Percentiles rank a stretch among this genome's conserved stretches.
Conservation (phyloP, 495 filamentous ascomycete genomes). For the Neurospora cerealis region DNA sequence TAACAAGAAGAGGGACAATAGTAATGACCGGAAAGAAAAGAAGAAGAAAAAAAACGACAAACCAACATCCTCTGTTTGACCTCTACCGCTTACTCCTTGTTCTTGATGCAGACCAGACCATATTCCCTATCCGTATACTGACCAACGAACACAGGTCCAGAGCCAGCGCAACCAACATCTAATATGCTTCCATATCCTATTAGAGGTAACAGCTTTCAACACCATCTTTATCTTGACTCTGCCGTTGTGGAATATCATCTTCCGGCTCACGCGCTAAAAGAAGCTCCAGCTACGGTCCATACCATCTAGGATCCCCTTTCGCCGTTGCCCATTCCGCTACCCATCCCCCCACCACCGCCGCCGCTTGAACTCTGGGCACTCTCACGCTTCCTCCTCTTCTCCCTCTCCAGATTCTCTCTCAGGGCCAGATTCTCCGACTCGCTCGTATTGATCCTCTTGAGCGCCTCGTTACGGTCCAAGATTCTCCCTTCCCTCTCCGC, state of each 20-base stretch:
- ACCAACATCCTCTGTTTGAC: too few species aligned
- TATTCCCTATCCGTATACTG: neutral
- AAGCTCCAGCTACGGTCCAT: neutral
- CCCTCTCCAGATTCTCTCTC: conserved; percentile 54
- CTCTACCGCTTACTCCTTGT: neutral
- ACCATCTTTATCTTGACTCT: neutral
- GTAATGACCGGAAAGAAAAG: neutral
- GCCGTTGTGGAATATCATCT: too few species aligned
- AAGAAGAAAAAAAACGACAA: neutral
- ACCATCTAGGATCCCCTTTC: neutral
- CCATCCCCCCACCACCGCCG: neutral
- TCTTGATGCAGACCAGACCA: neutral
- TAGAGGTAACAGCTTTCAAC: neutral
- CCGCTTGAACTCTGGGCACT: neutral
- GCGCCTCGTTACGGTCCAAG: conserved; percentile 71
- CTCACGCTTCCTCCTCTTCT: conserved; percentile 15
- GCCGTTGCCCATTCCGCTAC: neutral
- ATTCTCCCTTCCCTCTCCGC: conserved; percentile 80
- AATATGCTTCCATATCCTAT: neutral
- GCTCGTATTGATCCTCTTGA: conserved; percentile 76
- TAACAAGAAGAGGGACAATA: too few species aligned
- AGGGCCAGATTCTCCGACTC: conserved; percentile 68
- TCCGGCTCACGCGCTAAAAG: neutral
- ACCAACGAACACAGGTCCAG: neutral
- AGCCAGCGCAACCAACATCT: neutral